Evolutionary conservation across 108 stramenopile species (phyloP), one percentile per base, ranked within the genome.

Genomic region (Nitzschia sp.): DNA sequence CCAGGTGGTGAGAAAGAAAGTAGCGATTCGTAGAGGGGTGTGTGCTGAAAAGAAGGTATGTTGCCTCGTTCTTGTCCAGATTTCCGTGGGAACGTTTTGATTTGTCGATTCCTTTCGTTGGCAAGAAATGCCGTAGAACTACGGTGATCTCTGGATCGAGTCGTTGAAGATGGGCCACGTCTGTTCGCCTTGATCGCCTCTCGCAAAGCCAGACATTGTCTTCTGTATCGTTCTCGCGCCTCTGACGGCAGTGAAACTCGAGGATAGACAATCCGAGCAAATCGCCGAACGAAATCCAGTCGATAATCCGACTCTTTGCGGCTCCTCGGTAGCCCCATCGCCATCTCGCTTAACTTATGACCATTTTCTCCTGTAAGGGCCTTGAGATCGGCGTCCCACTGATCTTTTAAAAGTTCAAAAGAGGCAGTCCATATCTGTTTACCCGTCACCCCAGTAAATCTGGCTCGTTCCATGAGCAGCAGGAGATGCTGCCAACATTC

Each of bases 401-500:
- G 57, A 4, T 58, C 28, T 11, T 32, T 28, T 3, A 58, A 13
- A 58, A 58, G 30, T 34, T 8, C 29, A n/a, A 32, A 11, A 32
- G 21, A 17, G 15, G 27, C 29, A 3, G n/a, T 28, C 11, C n/a
- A 9, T 1, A 58, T 58, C n/a, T 19, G 19, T 3, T 54, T 58
- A 21, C 15, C 38, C 13, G 38, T 13, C 38, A 41, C 38, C 13
- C 13, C 13, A 41, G 6, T 13, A 41, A n/a, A n/a, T 32, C n/a
- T 16, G 1, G 57, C 2, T 32, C 27, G 27, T 1, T 58, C 30
- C 3, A 58, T 19, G 28, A 58, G 31, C 33, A 32, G n/a, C 15
- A 58, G 21, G 21, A 58, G 57, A 1, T 58, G 30, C 29, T 58
- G 57, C 57, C 57, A 58, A 32, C 31, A 58, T 13, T 34, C 28